Evolutionary conservation across 345 rosid genomes (phyloP).

Genomic region (Salix brachista): DNA sequence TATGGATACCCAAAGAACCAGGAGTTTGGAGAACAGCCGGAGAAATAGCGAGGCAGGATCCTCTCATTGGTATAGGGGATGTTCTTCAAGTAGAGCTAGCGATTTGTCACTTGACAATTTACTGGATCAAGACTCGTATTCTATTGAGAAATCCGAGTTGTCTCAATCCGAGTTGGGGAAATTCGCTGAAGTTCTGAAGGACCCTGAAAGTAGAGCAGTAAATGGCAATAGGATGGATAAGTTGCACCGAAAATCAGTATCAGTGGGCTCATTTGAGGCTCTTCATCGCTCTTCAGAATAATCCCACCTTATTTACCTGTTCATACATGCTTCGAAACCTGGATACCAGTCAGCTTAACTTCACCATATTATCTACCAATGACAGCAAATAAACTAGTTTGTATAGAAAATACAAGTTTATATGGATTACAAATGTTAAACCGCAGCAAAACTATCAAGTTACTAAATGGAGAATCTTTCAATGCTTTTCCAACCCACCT

Average conservation of each 20-base stretch:
- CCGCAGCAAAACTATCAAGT: no score
- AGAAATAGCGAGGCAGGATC: slow-evolving; percentile 33
- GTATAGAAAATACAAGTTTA: not conserved
- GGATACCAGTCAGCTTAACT: not conserved
- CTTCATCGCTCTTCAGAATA: slow-evolving; percentile 6
- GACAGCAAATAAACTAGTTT: slow-evolving; percentile 1
- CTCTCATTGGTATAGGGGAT: slow-evolving; percentile 15
- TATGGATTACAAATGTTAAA: not conserved
- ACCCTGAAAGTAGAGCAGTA: slow-evolving; percentile 25
- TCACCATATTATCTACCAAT: not conserved
- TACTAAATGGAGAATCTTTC: not conserved
- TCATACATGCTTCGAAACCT: not conserved
- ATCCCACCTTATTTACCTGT: not conserved
- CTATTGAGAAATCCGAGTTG: slow-evolving; percentile 42
- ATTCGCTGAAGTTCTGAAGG: slow-evolving; percentile 55
- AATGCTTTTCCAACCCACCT: not conserved
- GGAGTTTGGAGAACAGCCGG: slow-evolving; percentile 20
- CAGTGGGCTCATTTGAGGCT: slow-evolving; percentile 18
- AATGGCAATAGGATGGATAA: slow-evolving; percentile 19
- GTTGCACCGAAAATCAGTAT: slow-evolving; percentile 42
- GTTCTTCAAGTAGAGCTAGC: slow-evolving; percentile 8
- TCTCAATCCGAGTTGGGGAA: slow-evolving; percentile 47
- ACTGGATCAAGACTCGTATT: slow-evolving; percentile 5
- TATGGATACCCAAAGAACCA: slow-evolving; percentile 44
- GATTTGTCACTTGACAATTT: slow-evolving; percentile 9